A percentile compares a stretch with the other conserved stretches of the same genome.
phyloP scores from a whole-genome alignment of 2,329 filamentous ascomycete genomes.

The Neofusicoccum cordaticola region DNA sequence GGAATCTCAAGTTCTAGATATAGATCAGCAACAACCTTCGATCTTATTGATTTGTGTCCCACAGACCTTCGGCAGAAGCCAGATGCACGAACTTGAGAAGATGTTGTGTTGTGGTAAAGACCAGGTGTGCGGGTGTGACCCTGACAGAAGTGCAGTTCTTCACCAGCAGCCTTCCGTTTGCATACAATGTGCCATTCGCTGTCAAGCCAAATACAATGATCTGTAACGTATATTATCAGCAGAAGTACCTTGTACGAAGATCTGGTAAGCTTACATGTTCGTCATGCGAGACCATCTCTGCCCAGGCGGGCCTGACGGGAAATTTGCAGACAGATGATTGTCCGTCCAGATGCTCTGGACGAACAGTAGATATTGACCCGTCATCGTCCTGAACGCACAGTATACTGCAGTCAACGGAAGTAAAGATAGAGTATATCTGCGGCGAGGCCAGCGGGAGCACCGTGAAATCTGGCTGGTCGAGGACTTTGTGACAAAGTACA shows the following conservation, averaged over 20 bases:
- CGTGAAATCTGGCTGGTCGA: not conserved
- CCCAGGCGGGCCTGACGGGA: constrained; percentile 18
- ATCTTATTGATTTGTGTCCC: constrained; percentile 25
- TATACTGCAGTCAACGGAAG: constrained; percentile 16
- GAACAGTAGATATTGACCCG: not conserved
- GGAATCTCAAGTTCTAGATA: constrained; percentile 73
- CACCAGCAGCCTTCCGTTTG: constrained; percentile 68
- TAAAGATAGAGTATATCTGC: not conserved
- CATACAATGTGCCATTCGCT: constrained; percentile 73
- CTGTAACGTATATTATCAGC: constrained; percentile 26
- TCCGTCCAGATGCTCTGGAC: not conserved
- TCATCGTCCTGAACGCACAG: not conserved
- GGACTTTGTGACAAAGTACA: constrained; percentile 1
- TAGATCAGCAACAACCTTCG: not conserved
- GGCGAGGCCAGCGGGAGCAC: not conserved
- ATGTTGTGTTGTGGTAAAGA: constrained; percentile 91
- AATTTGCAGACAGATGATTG: not conserved
- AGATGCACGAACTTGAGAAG: constrained; percentile 93
- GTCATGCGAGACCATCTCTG: constrained; percentile 35
- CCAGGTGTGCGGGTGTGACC: constrained; percentile 74
- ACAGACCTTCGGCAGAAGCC: constrained; percentile 58
- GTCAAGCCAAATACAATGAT: constrained; percentile 64
- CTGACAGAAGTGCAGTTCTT: constrained; percentile 92
- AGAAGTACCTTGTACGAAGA: constrained; percentile 11
- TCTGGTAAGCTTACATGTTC: constrained; percentile 35